A percentile compares a stretch with the other conserved stretches of the same genome.
Conservation (phyloP, 352 stramenopile genomes). For the Globisporangium lucens region DNA sequence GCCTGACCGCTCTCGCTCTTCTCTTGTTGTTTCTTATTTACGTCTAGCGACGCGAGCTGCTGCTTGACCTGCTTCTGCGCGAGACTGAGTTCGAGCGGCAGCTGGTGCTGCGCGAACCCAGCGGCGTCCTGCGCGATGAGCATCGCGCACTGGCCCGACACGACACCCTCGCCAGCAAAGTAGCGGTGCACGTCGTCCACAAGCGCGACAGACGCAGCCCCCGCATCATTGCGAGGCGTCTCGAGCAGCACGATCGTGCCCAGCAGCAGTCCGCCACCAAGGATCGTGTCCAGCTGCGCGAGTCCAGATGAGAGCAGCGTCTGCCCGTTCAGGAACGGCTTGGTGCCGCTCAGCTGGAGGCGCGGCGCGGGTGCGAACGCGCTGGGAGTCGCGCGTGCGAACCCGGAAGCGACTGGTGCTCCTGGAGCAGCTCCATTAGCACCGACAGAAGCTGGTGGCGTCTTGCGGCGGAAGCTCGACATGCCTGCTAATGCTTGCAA, state of each 20-base stretch:
- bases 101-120: constrained; percentile 33
- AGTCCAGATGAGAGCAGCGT: constrained; percentile 54
- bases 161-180: constrained; percentile 57
- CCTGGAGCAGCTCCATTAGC: neutral
- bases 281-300: constrained; percentile 44
- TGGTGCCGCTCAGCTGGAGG: constrained; percentile 33
- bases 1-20: neutral
- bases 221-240: constrained; percentile 21
- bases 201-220: constrained; percentile 24
- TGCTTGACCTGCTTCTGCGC: constrained; percentile 66
- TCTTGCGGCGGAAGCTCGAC: constrained; percentile 49
- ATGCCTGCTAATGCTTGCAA: constrained; percentile 18
- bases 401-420: neutral
- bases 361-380: neutral
- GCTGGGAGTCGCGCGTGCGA: neutral
- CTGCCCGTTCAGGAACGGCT: constrained; percentile 70
- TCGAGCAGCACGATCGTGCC: constrained; percentile 53
- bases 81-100: constrained; percentile 64
- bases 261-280: constrained; percentile 57
- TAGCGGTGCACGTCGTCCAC: constrained; percentile 60
- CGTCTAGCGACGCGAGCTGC: constrained; percentile 28
- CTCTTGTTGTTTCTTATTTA: constrained; percentile 3
- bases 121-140: constrained; percentile 36
- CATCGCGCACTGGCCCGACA: constrained; percentile 35
- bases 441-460: neutral